These are phyloP conservation scores for Aureoboletus auriporus DNA, from an alignment of 768 basidiomycete genomes.

Conservation along the genomic window DNA sequence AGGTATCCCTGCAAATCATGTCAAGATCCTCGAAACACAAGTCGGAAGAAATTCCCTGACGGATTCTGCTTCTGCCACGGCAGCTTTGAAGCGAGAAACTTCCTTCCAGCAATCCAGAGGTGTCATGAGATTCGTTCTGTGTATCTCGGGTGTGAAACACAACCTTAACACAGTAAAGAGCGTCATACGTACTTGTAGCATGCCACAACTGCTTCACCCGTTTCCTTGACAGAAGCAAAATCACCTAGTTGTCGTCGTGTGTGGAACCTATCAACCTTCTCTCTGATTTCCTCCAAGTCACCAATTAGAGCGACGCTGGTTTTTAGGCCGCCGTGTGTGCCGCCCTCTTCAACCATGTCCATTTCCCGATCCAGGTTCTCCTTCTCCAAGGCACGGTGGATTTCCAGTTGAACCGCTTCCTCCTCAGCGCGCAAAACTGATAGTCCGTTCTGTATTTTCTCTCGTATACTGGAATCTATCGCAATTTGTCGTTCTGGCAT, in stretches of 20 bases:
- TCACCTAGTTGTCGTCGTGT: slow-evolving; percentile 49
- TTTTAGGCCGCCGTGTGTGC: slow-evolving; percentile 42
- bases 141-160: background rate
- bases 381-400: slow-evolving; percentile 76
- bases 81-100: slow-evolving; percentile 63
- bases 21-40: slow-evolving; percentile 7
- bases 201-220: slow-evolving; percentile 56
- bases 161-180: too few species aligned
- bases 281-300: slow-evolving; percentile 71
- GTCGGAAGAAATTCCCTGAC: slow-evolving; percentile 33
- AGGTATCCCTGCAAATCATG: slow-evolving; percentile 51
- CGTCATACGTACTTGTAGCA: slow-evolving; percentile 60
- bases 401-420: slow-evolving; percentile 63
- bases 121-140: slow-evolving; percentile 40
- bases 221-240: slow-evolving; percentile 53
- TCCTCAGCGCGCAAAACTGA: slow-evolving; percentile 65
- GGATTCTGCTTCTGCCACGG: slow-evolving; percentile 67
- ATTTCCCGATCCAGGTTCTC: slow-evolving; percentile 83
- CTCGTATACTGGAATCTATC: slow-evolving; percentile 69
- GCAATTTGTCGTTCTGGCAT: slow-evolving; percentile 67
- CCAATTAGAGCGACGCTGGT: slow-evolving; percentile 62
- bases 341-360: slow-evolving; percentile 42
- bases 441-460: slow-evolving; percentile 68
- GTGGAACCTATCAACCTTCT: slow-evolving; percentile 70
- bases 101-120: slow-evolving; percentile 75